These are phyloP conservation scores for Phycomyces nitens DNA, from an alignment of 192 early-diverging fungal species.

Conservation along the genomic window DNA sequence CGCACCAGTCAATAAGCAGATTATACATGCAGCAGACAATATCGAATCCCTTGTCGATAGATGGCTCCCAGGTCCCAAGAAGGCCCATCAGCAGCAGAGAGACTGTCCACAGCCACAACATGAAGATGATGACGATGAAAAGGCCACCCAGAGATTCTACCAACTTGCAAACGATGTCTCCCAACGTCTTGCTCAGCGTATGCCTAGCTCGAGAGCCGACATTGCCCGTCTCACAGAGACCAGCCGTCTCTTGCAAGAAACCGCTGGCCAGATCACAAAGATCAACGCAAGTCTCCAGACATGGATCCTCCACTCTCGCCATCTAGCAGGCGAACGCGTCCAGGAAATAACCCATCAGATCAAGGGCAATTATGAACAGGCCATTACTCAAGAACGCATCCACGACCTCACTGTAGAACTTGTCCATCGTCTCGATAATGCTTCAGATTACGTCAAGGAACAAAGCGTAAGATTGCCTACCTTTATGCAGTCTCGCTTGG, in stretches of 20 bases:
- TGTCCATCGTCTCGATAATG: constrained; percentile 30
- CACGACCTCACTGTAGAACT: constrained; percentile 32
- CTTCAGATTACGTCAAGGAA: constrained; percentile 43
- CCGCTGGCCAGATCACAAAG: constrained; percentile 16
- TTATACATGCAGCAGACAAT: constrained; percentile 43
- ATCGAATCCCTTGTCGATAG: constrained; percentile 42
- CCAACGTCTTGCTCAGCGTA: constrained; percentile 20
- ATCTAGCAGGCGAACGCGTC: constrained; percentile 13
- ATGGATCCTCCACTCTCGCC: constrained; percentile 9
- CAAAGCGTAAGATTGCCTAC: constrained; percentile 38
- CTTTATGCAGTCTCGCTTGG: constrained; percentile 38
- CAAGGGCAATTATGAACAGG: constrained; percentile 9
- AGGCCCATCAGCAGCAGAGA: constrained; percentile 13
- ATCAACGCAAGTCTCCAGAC: constrained; percentile 18
- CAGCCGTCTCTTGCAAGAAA: constrained; percentile 24
- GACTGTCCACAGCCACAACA: no score
- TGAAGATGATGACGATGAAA: constrained; percentile 18
- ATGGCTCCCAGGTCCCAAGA: constrained; percentile 30
- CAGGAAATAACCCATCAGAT: constrained; percentile 10
- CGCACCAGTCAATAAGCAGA: constrained; percentile 37
- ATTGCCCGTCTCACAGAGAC: constrained; percentile 23
- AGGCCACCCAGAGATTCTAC: constrained; percentile 26
- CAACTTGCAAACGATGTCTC: constrained; percentile 25
- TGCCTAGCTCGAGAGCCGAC: constrained; percentile 26
- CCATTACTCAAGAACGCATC: constrained; percentile 22